Evolutionary conservation across 495 filamentous ascomycete species (phyloP), one percentile per base, ranked within the genome.

Genomic region (Penicillium chermesinum): DNA sequence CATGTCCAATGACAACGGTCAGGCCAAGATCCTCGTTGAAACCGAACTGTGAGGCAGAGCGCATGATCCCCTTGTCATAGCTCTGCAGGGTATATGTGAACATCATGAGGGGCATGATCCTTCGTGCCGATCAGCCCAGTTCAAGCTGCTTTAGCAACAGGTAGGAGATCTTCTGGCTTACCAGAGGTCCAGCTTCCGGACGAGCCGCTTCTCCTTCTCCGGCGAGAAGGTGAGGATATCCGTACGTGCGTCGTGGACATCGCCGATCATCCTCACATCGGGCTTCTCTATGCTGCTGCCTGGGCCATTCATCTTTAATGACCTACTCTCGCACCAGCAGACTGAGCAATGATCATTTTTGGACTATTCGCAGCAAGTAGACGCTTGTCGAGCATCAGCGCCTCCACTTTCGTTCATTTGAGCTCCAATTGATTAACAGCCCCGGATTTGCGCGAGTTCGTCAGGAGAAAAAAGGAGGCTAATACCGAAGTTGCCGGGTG

Each of bases 51-150:
- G 42, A 34, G 16, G 42, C 42, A 32, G 42, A 25, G n/a, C 42
- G 33, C 42, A 44, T 44, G 17, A 44, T 44, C 2, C 42, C 42
- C 20, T 44, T 44, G 30, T 44, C 42, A 30, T 44, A 44, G 30
- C 42, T 44, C 10, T 44, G 42, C 42, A 44, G 30, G 10, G 34
- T 35, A 12, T 44, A 44, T 20, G 42, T 44, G 30, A 44, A 16
- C 42, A 44, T 44, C 42, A 44, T 44, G 7, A 44, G 42, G 7
- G 42, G 42, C 10, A 44, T 17, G 30, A 44, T 44, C 42, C 42
- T 44, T 1, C 4, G 17, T 13, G 3, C 27, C 35, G 9, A 35
- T 35, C 5, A 17, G 10, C 19, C 17, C 10, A 16, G 15, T 3
- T 13, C 3, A 33, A 25, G 18, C n/a, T n/a, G 25, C 25, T 4